Base-by-base conservation (phyloP, 768 basidiomycete species). In the Wakefieldia striispora region DNA sequence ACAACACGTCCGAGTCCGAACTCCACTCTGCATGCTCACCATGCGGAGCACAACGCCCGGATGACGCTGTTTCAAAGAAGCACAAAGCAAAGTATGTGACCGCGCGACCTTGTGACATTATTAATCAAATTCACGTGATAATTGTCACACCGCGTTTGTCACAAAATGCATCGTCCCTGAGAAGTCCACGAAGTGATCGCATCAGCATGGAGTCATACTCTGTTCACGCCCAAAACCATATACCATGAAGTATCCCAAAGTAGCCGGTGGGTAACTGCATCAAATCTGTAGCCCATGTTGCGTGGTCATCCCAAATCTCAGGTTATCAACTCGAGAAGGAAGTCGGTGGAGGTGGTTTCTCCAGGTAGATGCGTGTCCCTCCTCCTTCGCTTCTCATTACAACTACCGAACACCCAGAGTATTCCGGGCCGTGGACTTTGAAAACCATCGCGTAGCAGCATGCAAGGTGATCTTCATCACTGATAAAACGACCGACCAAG, bases 341-440 rank as follows among this genome's bases (percentile, higher is more conserved):
- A 65, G 86, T 95, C 37, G 92, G 92, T 8, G 89, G 90, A 3
- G 92, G 92, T 17, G 90, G 87, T 13, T 95, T 94, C 67, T 88
- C 92, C 40, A 86, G 76, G 92, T 91, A 54, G 65, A 27, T 16
- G 6, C 12, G n/a, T 19, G 7, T 16, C 14, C 13, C 17, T 31
- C 12, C 31, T 41, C 14, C 26, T 19, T 14, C 16, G 21, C 37
- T 29, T 13, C 34, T 45, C 44, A 29, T 29, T 29, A 11, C 37
- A 16, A 43, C 17, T 0, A 19, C 31, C 43, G 23, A 45, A 0
- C 50, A 29, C 12, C 12, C 11, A 95, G 93, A 42, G 94, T 97
- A 10, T 95, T 83, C 62, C 83, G 81, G 38, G 93, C 93, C 0
- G 82, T 90, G 24, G 79, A 95, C 69, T 59, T 85, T 46, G 67